Evolutionary conservation across 176 grass and related monocot species (phyloP).

Genomic region (Zoysia japonica): DNA sequence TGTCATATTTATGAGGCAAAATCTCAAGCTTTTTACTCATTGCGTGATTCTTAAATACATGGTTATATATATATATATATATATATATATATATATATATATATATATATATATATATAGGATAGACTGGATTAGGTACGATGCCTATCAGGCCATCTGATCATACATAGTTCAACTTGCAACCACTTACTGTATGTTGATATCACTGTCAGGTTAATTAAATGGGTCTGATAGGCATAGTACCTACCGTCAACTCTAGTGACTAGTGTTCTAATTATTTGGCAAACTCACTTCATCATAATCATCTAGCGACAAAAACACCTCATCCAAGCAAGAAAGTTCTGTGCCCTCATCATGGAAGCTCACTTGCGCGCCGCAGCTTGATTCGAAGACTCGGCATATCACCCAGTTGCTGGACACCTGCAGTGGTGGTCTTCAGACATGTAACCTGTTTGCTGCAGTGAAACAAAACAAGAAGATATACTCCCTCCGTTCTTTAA

Average conservation of each 20-base stretch:
- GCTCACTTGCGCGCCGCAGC: conserved; percentile 56
- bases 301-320: conserved; percentile 89
- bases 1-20: conserved; percentile 24
- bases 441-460: background rate
- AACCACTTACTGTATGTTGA: conserved; percentile 25
- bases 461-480: conserved; percentile 1
- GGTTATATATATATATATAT: conserved; percentile 3
- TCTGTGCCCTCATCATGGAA: conserved; percentile 64
- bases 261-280: conserved; percentile 45
- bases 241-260: conserved; percentile 29
- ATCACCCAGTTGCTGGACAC: conserved; percentile 73
- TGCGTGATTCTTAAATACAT: conserved; percentile 31
- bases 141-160: conserved; percentile 39
- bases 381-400: conserved; percentile 73
- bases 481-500: background rate
- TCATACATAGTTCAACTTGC: conserved; percentile 36
- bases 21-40: conserved; percentile 20
- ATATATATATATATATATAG: conserved; percentile 1
- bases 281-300: conserved; percentile 86
- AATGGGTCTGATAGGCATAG: conserved; percentile 43
- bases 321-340: conserved; percentile 89
- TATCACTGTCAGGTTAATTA: conserved; percentile 19
- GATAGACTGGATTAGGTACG: conserved; percentile 32
- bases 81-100: conserved; percentile 4
- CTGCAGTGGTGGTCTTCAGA: conserved; percentile 29